A percentile compares a stretch with the other conserved stretches of the same genome.
Conservation (phyloP, 768 basidiomycete species). For the Xerocomellus chrysenteron region DNA sequence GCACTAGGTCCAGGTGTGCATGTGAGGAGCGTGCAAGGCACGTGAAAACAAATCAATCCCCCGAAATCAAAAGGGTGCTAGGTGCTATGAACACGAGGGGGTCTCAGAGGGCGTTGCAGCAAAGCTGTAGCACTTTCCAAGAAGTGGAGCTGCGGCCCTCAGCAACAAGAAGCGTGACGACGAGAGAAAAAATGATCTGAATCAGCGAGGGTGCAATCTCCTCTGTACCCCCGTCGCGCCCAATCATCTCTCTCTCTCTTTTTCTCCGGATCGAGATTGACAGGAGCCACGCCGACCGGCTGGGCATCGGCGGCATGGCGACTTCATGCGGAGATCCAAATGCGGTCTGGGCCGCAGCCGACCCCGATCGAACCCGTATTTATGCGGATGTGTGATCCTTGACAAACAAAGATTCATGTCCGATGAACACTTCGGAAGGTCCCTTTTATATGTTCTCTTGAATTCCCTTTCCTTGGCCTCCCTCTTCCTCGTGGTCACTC, state of each 20-base stretch:
- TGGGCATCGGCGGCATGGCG: slow-evolving; percentile 26
- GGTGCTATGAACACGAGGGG: slow-evolving; percentile 29
- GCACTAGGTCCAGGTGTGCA: slow-evolving; percentile 21
- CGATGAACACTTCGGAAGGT: slow-evolving; percentile 35
- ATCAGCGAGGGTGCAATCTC: neutral
- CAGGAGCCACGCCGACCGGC: slow-evolving; percentile 18
- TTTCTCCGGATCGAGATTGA: slow-evolving; percentile 21
- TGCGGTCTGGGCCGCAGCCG: slow-evolving; percentile 36
- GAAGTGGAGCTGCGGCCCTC: neutral
- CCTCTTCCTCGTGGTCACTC: slow-evolving; percentile 33
- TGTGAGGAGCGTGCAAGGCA: slow-evolving; percentile 19
- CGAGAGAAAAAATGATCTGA: neutral
- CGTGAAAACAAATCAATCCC: slow-evolving; percentile 30
- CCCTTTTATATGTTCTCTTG: slow-evolving; percentile 41
- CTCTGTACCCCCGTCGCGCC: neutral
- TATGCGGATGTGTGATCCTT: slow-evolving; percentile 31
- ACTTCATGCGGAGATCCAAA: slow-evolving; percentile 36
- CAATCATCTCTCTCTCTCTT: neutral
- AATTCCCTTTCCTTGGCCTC: slow-evolving; percentile 33
- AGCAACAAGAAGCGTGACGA: neutral
- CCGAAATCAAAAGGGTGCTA: slow-evolving; percentile 26
- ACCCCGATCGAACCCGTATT: slow-evolving; percentile 39
- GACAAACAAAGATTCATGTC: slow-evolving; percentile 37
- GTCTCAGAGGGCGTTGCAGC: slow-evolving; percentile 13
- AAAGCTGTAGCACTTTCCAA: neutral